Percentiles rank a stretch among this genome's conserved stretches.
Evolutionary conservation across 495 filamentous ascomycete genomes (phyloP).

Genomic region (Talaromyces adpressus): DNA sequence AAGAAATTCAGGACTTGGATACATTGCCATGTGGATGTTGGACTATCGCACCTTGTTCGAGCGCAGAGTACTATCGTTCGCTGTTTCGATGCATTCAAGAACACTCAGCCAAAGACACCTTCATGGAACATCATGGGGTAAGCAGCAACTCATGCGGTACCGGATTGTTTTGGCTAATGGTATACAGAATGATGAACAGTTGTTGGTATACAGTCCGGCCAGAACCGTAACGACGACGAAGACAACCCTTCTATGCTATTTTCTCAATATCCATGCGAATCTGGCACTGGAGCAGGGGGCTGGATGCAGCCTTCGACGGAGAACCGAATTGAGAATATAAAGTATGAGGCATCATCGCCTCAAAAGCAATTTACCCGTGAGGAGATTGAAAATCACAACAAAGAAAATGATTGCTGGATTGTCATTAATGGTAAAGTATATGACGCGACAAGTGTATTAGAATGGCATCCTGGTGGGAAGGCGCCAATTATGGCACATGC

Average conservation of each 20-base stretch:
- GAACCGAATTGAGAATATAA: slow-evolving; percentile 15
- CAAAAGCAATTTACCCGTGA: slow-evolving; percentile 25
- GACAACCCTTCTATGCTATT: slow-evolving; percentile 11
- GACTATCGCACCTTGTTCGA: slow-evolving; percentile 5
- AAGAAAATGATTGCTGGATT: slow-evolving; percentile 70
- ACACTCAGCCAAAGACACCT: slow-evolving; percentile 16
- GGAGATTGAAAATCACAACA: slow-evolving; percentile 62
- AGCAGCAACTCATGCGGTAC: neutral
- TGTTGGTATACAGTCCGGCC: slow-evolving; percentile 23
- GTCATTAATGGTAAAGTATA: slow-evolving; percentile 79
- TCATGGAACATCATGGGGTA: slow-evolving; percentile 22
- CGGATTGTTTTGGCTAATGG: neutral
- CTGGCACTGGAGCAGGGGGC: slow-evolving; percentile 11
- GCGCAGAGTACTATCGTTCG: slow-evolving; percentile 15
- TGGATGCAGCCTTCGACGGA: slow-evolving; percentile 19
- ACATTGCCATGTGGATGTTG: slow-evolving; percentile 15
- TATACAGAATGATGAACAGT: slow-evolving; percentile 34
- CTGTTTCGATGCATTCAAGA: slow-evolving; percentile 15
- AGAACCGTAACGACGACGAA: slow-evolving; percentile 12
- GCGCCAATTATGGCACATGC: slow-evolving; percentile 24
- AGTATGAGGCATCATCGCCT: slow-evolving; percentile 18
- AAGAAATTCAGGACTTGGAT: slow-evolving; percentile 18
- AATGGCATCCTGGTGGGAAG: slow-evolving; percentile 26
- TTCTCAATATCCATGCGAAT: slow-evolving; percentile 13
- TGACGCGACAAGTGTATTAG: slow-evolving; percentile 52